phyloP scores from a whole-genome alignment of 2,329 filamentous ascomycete species.

The Sporothrix sp. region DNA sequence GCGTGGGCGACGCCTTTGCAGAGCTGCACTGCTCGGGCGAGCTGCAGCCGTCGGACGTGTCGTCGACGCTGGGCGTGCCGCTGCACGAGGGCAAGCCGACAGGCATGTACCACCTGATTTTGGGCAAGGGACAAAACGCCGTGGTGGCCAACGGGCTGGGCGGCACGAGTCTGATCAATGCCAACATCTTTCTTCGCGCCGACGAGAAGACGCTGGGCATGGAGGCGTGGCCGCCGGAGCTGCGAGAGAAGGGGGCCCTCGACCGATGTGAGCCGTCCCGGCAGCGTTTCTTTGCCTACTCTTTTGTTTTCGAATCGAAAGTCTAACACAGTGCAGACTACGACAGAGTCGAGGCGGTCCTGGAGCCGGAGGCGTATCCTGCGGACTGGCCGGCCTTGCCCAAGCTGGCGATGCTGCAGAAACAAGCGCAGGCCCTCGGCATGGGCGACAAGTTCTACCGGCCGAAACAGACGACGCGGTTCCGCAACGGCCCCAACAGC shows the following conservation, averaged over 20 bases:
- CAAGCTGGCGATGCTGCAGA: constrained; percentile 48
- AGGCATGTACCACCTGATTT: constrained; percentile 53
- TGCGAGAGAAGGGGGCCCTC: constrained; percentile 35
- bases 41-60: constrained; percentile 31
- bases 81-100: constrained; percentile 44
- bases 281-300: neutral
- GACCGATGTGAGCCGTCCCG: constrained; percentile 39
- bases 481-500: constrained; percentile 49
- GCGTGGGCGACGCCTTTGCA: constrained; percentile 34
- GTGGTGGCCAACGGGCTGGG: constrained; percentile 52
- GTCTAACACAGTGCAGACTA: constrained; percentile 46
- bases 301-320: neutral
- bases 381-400: constrained; percentile 44
- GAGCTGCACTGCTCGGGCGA: constrained; percentile 50
- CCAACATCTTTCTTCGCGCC: constrained; percentile 55
- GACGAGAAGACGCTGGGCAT: constrained; percentile 44
- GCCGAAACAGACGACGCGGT: constrained; percentile 53
- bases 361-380: constrained; percentile 51
- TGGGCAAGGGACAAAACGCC: constrained; percentile 55
- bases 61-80: constrained; percentile 28
- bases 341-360: constrained; percentile 41
- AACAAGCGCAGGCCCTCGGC: constrained; percentile 44
- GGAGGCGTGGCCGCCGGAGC: constrained; percentile 49
- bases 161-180: constrained; percentile 56
- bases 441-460: constrained; percentile 43